Percentiles rank a stretch among this genome's conserved stretches.
phyloP scores from a whole-genome alignment of 23 red algal genomes.

The Chondrus crispus region DNA sequence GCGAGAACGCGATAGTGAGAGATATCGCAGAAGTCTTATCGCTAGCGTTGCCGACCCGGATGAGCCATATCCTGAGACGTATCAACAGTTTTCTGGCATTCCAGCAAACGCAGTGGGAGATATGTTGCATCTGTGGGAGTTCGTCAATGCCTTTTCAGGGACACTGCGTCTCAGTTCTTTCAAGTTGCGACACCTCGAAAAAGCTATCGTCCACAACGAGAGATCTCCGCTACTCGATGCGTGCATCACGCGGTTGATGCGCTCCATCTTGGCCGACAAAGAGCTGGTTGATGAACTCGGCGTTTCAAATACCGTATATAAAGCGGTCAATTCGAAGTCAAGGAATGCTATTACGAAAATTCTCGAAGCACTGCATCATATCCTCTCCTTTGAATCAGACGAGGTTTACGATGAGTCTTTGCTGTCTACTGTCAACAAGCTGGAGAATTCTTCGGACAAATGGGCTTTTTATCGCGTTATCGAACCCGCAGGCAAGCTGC shows the following conservation, averaged over 20 bases:
- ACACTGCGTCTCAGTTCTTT: constrained; percentile 43
- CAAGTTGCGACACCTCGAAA: constrained; percentile 51
- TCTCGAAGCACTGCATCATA: constrained; percentile 33
- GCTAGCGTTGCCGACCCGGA: background rate
- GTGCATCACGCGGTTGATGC: constrained; percentile 29
- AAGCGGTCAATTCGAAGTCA: background rate
- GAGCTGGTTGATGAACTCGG: constrained; percentile 49
- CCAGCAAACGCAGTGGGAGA: constrained; percentile 38
- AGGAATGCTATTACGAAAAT: background rate
- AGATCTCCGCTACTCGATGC: constrained; percentile 30
- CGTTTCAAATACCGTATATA: constrained; percentile 8
- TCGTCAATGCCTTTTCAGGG: constrained; percentile 35
- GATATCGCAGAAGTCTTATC: background rate
- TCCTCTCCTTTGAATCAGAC: constrained; percentile 55
- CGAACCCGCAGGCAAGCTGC: constrained; percentile 20
- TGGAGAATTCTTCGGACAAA: constrained; percentile 21
- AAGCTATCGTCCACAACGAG: constrained; percentile 22
- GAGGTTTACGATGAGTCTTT: constrained; percentile 22
- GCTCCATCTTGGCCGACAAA: constrained; percentile 28
- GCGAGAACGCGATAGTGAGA: background rate
- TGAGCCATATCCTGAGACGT: constrained; percentile 27
- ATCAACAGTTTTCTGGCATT: constrained; percentile 34
- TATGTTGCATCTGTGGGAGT: constrained; percentile 61
- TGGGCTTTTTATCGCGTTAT: constrained; percentile 34
- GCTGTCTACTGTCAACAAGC: constrained; percentile 31